A percentile compares a stretch with the other conserved stretches of the same genome.
These are phyloP conservation scores for Vaccinium vitisidaea DNA, from an alignment of 148 eudicot genomes.

Conservation along the genomic window DNA sequence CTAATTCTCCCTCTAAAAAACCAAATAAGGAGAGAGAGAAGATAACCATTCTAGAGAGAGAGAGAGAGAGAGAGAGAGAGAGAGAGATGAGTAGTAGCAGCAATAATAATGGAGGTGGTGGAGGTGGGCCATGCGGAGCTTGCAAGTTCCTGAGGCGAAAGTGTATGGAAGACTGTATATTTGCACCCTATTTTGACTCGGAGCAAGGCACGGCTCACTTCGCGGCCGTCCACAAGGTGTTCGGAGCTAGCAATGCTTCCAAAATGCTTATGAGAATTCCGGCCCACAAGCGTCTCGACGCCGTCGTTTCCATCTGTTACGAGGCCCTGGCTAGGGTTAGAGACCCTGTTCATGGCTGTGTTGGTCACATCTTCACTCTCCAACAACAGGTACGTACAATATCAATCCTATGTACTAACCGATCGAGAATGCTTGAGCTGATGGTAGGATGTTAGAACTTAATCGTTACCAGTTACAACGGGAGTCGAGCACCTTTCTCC, in stretches of 20 bases:
- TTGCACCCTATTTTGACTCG: constrained; percentile 47
- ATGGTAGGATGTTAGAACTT: no score
- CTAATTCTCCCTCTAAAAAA: background rate
- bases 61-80: background rate
- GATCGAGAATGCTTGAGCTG: no score
- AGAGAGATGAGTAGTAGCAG: background rate
- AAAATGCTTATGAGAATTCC: constrained; percentile 61
- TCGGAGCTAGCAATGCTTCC: constrained; percentile 75
- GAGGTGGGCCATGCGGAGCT: constrained; percentile 14
- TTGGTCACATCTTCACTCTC: constrained; percentile 65
- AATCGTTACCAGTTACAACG: no score
- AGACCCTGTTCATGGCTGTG: constrained; percentile 84
- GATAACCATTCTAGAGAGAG: background rate
- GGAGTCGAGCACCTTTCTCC: no score
- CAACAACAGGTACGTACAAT: constrained; percentile 26
- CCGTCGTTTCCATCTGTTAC: constrained; percentile 70
- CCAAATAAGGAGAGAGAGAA: background rate
- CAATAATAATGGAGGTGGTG: constrained; percentile 6
- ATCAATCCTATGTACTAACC: no score
- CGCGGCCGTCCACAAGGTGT: constrained; percentile 75
- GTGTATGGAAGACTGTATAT: constrained; percentile 1
- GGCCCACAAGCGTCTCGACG: constrained; percentile 60
- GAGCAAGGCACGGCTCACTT: constrained; percentile 73
- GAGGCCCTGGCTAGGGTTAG: constrained; percentile 83
- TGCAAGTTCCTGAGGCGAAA: constrained; percentile 15